A percentile compares a stretch with the other conserved stretches of the same genome.
Evolutionary conservation across 176 grass and related monocot species (phyloP).

Genomic region (Cenchrus purpureus): DNA sequence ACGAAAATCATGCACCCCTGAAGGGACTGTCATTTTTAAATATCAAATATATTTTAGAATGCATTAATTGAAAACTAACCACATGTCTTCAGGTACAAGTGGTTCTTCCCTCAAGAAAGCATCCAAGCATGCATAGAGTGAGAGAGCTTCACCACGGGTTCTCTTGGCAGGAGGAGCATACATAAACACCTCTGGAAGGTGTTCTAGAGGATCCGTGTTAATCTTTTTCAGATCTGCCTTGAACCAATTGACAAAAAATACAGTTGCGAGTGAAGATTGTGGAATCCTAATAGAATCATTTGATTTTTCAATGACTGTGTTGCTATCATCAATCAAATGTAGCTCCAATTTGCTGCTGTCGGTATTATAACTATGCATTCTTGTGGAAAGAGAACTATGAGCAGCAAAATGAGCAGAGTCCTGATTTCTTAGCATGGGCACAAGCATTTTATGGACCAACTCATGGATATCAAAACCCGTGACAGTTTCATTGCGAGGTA

Average conservation of each 20-base stretch:
- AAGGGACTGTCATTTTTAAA: background rate
- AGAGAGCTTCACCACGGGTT: slow-evolving; percentile 95
- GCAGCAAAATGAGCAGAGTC: slow-evolving; percentile 40
- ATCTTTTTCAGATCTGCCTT: slow-evolving; percentile 77
- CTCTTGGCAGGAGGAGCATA: slow-evolving; percentile 90
- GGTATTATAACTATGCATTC: slow-evolving; percentile 54
- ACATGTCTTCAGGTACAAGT: slow-evolving; percentile 98
- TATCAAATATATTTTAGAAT: slow-evolving; percentile 14
- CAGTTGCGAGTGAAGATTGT: slow-evolving; percentile 52
- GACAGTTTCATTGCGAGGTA: slow-evolving; percentile 69
- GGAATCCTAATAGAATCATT: slow-evolving; percentile 61
- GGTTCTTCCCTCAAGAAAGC: slow-evolving; percentile 98
- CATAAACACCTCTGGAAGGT: slow-evolving; percentile 89
- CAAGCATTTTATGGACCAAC: slow-evolving; percentile 71
- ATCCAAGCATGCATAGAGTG: slow-evolving; percentile 97
- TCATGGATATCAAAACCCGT: slow-evolving; percentile 72
- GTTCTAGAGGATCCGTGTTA: slow-evolving; percentile 67
- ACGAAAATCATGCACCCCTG: background rate
- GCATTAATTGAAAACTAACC: slow-evolving; percentile 65
- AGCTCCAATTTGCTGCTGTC: slow-evolving; percentile 50
- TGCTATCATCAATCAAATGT: slow-evolving; percentile 78
- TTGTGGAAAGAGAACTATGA: slow-evolving; percentile 56
- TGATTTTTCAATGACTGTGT: slow-evolving; percentile 62
- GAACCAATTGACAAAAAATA: slow-evolving; percentile 87
- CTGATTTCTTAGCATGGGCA: slow-evolving; percentile 69